Evolutionary conservation across 2,329 filamentous ascomycete species (phyloP).

Genomic region (Boeremia lycopersici): DNA sequence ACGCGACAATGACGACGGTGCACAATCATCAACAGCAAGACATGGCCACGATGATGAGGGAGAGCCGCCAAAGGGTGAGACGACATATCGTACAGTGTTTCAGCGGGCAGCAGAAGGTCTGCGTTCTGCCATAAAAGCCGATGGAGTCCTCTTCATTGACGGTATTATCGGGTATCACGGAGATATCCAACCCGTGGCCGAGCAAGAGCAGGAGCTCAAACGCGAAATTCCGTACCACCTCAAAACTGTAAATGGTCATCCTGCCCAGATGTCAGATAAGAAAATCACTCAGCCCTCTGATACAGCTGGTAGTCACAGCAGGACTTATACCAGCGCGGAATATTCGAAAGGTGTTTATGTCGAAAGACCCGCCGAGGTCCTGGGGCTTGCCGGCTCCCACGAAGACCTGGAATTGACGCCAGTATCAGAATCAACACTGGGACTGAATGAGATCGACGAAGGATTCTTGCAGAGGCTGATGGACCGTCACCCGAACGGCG

Average conservation of each 20-base stretch:
- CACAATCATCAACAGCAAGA: not conserved
- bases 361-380: slow-evolving; percentile 11
- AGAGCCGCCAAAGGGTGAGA: not conserved
- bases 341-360: slow-evolving; percentile 3
- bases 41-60: not conserved
- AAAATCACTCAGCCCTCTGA: not conserved
- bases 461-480: slow-evolving; percentile 22
- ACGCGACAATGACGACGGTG: not conserved
- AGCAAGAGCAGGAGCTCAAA: slow-evolving; percentile 21
- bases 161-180: slow-evolving; percentile 25
- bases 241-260: too few relatives aligned
- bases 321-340: slow-evolving; percentile 14
- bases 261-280: too few relatives aligned
- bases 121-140: slow-evolving; percentile 15
- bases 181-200: slow-evolving; percentile 13
- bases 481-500: slow-evolving; percentile 19
- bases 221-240: too few relatives aligned
- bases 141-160: slow-evolving; percentile 24
- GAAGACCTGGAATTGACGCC: not conserved
- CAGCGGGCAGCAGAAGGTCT: slow-evolving; percentile 20
- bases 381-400: not conserved
- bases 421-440: slow-evolving; percentile 4
- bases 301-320: not conserved
- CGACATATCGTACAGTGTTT: slow-evolving; percentile 23
- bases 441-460: slow-evolving; percentile 18